These are phyloP conservation scores for Saturnispora saitoi DNA, from an alignment of 805 yeast species.

Conservation along the genomic window DNA sequence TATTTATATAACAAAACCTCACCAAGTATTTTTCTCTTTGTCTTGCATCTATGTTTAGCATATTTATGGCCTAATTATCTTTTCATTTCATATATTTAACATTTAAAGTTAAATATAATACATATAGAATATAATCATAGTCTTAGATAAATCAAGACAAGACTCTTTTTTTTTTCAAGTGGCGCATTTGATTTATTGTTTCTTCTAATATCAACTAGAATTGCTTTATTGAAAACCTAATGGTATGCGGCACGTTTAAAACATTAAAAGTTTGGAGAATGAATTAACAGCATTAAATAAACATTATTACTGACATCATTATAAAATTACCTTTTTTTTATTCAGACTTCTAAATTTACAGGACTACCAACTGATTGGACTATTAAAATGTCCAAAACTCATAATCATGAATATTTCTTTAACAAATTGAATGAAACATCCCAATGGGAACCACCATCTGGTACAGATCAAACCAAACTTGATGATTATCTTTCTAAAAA, in stretches of 20 bases:
- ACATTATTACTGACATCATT: background rate
- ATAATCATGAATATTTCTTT: slow-evolving; percentile 76
- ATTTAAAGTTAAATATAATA: too few relatives aligned
- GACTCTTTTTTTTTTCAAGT: background rate
- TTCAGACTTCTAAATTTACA: slow-evolving; percentile 28
- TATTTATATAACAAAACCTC: too few relatives aligned
- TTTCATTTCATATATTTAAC: too few relatives aligned
- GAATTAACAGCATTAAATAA: background rate
- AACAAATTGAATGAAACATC: slow-evolving; percentile 65
- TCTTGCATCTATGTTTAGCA: too few relatives aligned
- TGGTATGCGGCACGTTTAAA: background rate
- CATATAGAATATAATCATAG: too few relatives aligned
- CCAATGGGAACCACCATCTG: slow-evolving; percentile 87
- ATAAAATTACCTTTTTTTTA: background rate
- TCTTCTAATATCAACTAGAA: background rate
- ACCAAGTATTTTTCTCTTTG: too few relatives aligned
- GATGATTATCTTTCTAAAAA: slow-evolving; percentile 43
- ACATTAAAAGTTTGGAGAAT: background rate
- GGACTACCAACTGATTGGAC: slow-evolving; percentile 89
- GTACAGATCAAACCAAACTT: slow-evolving; percentile 57
- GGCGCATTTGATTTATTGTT: background rate
- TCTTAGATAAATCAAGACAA: background rate
- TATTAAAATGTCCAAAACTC: slow-evolving; percentile 66
- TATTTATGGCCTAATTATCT: too few relatives aligned
- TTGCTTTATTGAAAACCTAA: background rate